These are phyloP conservation scores for Xylariaceae sp. DNA, from an alignment of 2,329 filamentous ascomycete species.

Conservation along the genomic window DNA sequence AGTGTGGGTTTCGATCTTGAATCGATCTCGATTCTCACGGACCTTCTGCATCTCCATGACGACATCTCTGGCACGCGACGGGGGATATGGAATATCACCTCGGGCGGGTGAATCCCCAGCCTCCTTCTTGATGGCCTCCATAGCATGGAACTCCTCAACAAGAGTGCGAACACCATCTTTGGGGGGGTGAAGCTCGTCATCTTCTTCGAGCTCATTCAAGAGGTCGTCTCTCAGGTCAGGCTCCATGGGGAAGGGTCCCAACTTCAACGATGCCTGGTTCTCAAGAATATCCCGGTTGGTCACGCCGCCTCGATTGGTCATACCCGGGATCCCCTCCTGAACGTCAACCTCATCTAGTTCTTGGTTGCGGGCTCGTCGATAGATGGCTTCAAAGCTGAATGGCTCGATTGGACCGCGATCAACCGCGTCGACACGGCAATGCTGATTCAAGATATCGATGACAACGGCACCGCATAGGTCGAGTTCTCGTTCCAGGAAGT, in stretches of 20 bases:
- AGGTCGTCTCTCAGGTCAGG: constrained; percentile 79
- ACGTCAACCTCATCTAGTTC: constrained; percentile 63
- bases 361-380: constrained; percentile 57
- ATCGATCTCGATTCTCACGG: constrained; percentile 87
- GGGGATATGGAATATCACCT: constrained; percentile 78
- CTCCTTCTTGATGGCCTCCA: constrained; percentile 80
- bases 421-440: constrained; percentile 58
- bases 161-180: constrained; percentile 68
- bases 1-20: constrained; percentile 80
- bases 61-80: constrained; percentile 85
- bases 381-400: constrained; percentile 60
- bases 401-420: constrained; percentile 62
- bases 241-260: constrained; percentile 84
- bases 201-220: constrained; percentile 79
- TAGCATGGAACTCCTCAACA: constrained; percentile 82
- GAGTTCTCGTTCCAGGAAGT: constrained; percentile 84
- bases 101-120: constrained; percentile 78
- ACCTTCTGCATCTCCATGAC: constrained; percentile 92
- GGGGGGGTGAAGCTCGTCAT: constrained; percentile 76
- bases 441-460: constrained; percentile 65
- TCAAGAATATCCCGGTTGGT: constrained; percentile 60
- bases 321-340: constrained; percentile 62
- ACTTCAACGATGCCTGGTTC: constrained; percentile 59
- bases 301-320: constrained; percentile 53
- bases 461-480: constrained; percentile 78